Conservation (phyloP, 345 rosid genomes). For the Eucalyptus pumila region DNA sequence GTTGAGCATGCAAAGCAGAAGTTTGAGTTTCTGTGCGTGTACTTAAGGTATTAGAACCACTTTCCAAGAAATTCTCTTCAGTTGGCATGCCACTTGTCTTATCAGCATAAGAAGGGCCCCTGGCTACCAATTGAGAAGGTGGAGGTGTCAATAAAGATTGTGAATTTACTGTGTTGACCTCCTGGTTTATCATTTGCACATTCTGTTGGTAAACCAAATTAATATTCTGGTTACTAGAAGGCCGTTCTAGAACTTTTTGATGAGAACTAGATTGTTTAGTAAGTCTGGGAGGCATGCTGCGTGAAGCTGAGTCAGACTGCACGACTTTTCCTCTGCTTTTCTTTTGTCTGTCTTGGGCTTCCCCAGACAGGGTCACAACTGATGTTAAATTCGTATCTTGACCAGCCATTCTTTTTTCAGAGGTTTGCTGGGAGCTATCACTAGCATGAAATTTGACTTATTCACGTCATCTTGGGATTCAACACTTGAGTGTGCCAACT, state of each 20-base stretch:
- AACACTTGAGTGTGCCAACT: constrained; percentile 18
- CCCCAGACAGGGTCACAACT: constrained; percentile 11
- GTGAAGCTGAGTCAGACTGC: constrained; percentile 15
- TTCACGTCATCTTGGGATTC: constrained; percentile 19
- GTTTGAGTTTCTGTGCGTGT: constrained; percentile 13
- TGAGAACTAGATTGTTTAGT: constrained; percentile 11
- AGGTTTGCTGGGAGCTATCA: constrained; percentile 25
- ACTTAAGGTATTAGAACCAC: constrained; percentile 17
- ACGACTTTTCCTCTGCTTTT: constrained; percentile 13
- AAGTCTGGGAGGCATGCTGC: constrained; percentile 1
- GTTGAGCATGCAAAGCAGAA: constrained; percentile 3
- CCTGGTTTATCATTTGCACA: constrained; percentile 15
- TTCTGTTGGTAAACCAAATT: constrained; percentile 14
- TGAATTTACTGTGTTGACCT: constrained; percentile 26
- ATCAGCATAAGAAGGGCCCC: constrained; percentile 14
- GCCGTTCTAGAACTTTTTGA: constrained; percentile 12
- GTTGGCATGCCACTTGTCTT: constrained; percentile 4
- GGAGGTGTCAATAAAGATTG: constrained; percentile 41
- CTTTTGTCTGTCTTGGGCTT: constrained; percentile 4
- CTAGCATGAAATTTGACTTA: constrained; percentile 16
- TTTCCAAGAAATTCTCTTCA: constrained; percentile 35
- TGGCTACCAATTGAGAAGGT: constrained; percentile 31
- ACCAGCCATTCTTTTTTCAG: constrained; percentile 27
- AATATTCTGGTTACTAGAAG: constrained; percentile 24
- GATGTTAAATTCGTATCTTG: constrained; percentile 19